Evolutionary conservation across 352 stramenopile species (phyloP).

Genomic region (Globisporangium viniferum): DNA sequence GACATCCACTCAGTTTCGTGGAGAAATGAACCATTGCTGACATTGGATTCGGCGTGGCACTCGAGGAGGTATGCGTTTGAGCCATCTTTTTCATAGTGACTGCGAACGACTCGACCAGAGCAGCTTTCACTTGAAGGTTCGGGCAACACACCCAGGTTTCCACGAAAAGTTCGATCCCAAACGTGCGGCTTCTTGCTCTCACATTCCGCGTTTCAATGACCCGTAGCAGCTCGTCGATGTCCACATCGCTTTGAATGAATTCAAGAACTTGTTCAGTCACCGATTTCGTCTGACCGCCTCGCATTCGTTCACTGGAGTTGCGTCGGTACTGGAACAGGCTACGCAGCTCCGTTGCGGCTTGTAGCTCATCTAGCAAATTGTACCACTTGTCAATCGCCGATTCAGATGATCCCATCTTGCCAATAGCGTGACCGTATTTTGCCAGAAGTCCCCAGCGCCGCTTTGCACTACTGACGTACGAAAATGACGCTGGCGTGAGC

Average conservation of each 20-base stretch:
- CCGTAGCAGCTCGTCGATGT: conserved; percentile 47
- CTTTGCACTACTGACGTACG: conserved; percentile 68
- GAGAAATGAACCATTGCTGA: conserved; percentile 53
- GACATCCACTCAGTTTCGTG: conserved; percentile 47
- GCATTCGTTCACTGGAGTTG: conserved; percentile 64
- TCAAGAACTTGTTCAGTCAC: conserved; percentile 82
- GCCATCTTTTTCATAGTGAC: conserved; percentile 41
- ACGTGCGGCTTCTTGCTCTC: conserved; percentile 37
- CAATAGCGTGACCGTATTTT: conserved; percentile 69
- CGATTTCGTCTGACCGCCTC: conserved; percentile 48
- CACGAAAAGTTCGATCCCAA: conserved; percentile 49
- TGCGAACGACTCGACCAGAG: conserved; percentile 49
- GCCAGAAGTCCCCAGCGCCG: conserved; percentile 63
- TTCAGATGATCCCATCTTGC: conserved; percentile 34
- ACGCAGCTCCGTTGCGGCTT: conserved; percentile 69
- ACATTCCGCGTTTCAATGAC: conserved; percentile 46
- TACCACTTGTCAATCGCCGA: conserved; percentile 78
- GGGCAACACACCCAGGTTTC: conserved; percentile 26
- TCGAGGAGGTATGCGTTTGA: conserved; percentile 22
- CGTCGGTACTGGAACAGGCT: conserved; percentile 73
- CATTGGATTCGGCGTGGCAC: conserved; percentile 13
- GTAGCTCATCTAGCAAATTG: conserved; percentile 70
- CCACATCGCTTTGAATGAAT: conserved; percentile 82
- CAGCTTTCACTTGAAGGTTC: conserved; percentile 26
- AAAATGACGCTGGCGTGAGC: conserved; percentile 72